Conservation (phyloP, 2,329 filamentous ascomycete genomes). For the Sporothrix mexicana region DNA sequence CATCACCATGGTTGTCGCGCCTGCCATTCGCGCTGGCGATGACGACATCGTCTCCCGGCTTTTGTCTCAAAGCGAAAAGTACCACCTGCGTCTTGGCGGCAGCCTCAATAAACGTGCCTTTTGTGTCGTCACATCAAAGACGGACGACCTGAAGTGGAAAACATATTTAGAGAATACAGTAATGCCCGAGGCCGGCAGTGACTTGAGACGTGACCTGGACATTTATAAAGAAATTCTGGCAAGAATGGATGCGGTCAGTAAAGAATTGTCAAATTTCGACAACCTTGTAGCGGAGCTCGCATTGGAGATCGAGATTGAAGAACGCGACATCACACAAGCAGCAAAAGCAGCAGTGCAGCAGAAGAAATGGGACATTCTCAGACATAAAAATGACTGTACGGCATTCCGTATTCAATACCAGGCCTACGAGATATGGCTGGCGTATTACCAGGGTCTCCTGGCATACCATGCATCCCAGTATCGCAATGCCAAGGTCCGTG, state of each 20-base stretch:
- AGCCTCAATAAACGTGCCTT: conserved; percentile 39
- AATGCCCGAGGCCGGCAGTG: background rate
- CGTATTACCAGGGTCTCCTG: conserved; percentile 1
- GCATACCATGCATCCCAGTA: background rate
- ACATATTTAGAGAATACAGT: conserved; percentile 11
- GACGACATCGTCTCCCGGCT: conserved; percentile 39
- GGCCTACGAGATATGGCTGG: background rate
- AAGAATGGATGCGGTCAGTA: background rate
- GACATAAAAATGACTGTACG: too few relatives aligned
- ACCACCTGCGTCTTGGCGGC: conserved; percentile 42
- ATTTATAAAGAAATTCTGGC: background rate
- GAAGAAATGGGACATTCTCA: too few relatives aligned
- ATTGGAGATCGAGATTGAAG: background rate
- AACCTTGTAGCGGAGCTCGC: background rate
- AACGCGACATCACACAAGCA: background rate
- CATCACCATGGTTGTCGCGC: conserved; percentile 42
- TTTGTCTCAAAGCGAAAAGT: conserved; percentile 41
- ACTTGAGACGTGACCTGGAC: background rate
- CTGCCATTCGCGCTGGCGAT: conserved; percentile 41
- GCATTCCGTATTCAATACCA: too few relatives aligned
- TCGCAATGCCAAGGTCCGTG: conserved; percentile 4
- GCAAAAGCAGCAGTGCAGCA: too few relatives aligned
- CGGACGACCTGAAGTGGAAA: conserved; percentile 41
- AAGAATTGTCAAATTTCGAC: background rate
- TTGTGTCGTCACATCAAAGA: conserved; percentile 43